Conservation (phyloP, 139 green algal genomes). For the Micractinium conductrix region DNA sequence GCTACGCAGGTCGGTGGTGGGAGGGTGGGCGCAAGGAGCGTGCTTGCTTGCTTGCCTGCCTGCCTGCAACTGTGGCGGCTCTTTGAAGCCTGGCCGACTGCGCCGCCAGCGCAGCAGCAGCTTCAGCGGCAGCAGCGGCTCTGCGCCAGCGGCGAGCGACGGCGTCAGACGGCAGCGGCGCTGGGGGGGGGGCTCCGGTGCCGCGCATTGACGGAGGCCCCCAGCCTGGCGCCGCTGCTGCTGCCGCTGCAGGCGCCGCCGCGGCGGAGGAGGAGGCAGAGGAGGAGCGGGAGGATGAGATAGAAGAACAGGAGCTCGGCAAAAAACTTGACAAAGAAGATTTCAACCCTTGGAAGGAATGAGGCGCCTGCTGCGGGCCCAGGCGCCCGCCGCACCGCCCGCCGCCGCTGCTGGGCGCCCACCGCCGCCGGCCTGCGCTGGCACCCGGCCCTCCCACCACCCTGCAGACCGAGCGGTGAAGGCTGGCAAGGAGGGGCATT, state of each 20-base stretch:
- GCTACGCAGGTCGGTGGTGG: not conserved
- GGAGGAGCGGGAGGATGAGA: slow-evolving; percentile 10
- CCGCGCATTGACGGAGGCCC: too few species aligned
- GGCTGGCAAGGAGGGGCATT: not conserved
- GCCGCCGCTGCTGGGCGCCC: too few species aligned
- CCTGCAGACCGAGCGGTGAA: slow-evolving; percentile 4
- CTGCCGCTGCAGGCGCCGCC: not conserved
- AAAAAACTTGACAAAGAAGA: not conserved
- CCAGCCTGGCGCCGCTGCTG: not conserved
- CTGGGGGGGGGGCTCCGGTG: not conserved
- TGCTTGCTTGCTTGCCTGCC: not conserved
- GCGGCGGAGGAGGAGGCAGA: slow-evolving; percentile 7
- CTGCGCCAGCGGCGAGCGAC: too few species aligned
- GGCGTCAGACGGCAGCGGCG: too few species aligned
- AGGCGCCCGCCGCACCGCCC: not conserved
- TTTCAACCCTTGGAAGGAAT: slow-evolving; percentile 22
- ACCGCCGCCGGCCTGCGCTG: not conserved
- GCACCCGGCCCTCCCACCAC: too few species aligned
- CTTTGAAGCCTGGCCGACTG: too few species aligned
- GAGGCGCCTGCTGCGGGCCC: not conserved
- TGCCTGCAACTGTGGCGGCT: not conserved
- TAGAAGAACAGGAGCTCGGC: slow-evolving; percentile 6
- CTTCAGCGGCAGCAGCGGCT: too few species aligned
- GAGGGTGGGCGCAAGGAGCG: not conserved
- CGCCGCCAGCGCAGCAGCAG: too few species aligned